phyloP scores from a whole-genome alignment of 305 asterid species.

The Fraxinus albicans region DNA sequence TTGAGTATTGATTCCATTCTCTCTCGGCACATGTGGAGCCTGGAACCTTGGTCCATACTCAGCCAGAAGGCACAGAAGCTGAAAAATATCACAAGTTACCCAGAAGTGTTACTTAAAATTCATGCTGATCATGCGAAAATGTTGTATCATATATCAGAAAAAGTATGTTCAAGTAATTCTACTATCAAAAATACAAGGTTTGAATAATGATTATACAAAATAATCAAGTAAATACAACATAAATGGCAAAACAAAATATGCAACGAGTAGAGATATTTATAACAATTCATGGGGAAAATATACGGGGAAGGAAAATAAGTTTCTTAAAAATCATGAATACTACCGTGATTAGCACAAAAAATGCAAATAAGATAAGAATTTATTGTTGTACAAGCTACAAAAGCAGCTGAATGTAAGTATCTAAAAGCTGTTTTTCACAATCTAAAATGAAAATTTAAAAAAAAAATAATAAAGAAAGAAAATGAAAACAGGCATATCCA shows the following conservation, averaged over 20 bases:
- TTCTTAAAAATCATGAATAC: background rate
- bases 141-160: background rate
- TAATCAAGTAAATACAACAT: background rate
- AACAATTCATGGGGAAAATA: background rate
- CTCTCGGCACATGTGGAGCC: conserved; percentile 69
- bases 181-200: background rate
- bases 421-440: background rate
- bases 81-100: conserved; percentile 30
- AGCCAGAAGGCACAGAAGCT: conserved; percentile 90
- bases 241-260: background rate
- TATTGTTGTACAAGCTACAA: background rate
- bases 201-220: background rate
- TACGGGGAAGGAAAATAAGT: background rate
- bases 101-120: conserved; percentile 4
- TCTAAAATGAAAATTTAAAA: background rate
- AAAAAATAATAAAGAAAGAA: too few relatives aligned
- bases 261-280: background rate
- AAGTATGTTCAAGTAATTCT: background rate
- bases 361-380: background rate
- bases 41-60: conserved; percentile 67
- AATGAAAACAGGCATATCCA: too few relatives aligned
- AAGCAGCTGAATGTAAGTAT: background rate
- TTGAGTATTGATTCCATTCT: conserved; percentile 75
- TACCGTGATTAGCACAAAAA: background rate
- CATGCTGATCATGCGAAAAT: background rate